phyloP scores from a whole-genome alignment of 768 basidiomycete species.

The Russula sp. region DNA sequence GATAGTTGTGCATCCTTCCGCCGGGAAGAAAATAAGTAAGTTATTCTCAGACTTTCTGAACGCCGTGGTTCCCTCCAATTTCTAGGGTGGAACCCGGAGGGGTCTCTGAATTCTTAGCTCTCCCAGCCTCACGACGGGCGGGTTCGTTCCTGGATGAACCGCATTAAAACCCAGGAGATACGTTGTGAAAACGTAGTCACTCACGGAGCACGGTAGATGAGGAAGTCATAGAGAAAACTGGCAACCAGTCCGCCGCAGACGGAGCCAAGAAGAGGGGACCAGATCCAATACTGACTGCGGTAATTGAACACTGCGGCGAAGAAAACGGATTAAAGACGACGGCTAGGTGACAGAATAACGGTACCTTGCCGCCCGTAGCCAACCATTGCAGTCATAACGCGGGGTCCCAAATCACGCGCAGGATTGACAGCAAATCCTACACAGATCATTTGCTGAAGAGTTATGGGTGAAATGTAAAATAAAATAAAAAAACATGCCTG shows the following conservation, averaged over 20 bases:
- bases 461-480: too few relatives aligned
- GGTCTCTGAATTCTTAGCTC: neutral
- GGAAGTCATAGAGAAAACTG: slow-evolving; percentile 49
- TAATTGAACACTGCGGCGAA: too few relatives aligned
- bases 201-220: slow-evolving; percentile 53
- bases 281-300: too few relatives aligned
- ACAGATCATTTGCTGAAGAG: neutral
- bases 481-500: slow-evolving; percentile 26
- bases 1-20: neutral
- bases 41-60: neutral
- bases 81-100: slow-evolving; percentile 5
- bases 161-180: neutral
- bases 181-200: slow-evolving; percentile 19
- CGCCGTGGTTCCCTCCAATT: neutral
- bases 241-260: slow-evolving; percentile 54
- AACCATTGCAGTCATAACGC: slow-evolving; percentile 62
- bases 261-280: slow-evolving; percentile 32
- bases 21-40: neutral
- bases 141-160: neutral
- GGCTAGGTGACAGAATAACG: neutral
- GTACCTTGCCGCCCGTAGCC: slow-evolving; percentile 35
- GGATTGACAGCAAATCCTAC: slow-evolving; percentile 60
- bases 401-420: slow-evolving; percentile 66
- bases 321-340: neutral
- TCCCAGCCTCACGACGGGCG: slow-evolving; percentile 6